Base-by-base conservation (phyloP, 805 yeast genomes). In the Cyberlindnera americana region DNA sequence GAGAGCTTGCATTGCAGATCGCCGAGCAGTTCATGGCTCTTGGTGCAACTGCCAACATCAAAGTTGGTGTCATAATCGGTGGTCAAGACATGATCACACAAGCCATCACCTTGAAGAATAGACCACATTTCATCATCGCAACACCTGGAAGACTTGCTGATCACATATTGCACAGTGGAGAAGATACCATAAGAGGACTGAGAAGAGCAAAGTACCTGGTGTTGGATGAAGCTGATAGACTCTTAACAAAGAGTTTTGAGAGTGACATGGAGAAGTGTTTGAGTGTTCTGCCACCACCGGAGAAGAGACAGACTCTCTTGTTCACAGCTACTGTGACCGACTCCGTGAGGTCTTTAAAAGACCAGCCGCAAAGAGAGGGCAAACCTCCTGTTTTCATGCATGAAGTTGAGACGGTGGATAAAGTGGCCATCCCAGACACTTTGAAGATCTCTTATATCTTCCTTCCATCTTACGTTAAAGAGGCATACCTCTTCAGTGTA, bases 281-380 rank as follows among this genome's bases (percentile, higher is more conserved):
- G 53, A 67, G 70, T 6, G 75, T 79, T 0, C 62, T 93, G 27
- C 96, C 99, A 0, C 65, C 75, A 1, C 68, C 95, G 2, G 71
- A 70, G 3, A 69, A 75, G 40, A 75, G 99, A 53, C 98, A 91
- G 61, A 93, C 97, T 0, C 66, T 91, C 29, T 64, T 93, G 27
- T 93, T 93, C 64, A 93, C 99, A 0, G 99, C 99, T 10, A 93
- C 99, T 1, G 85, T 93, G 14, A 91, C 98, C 0, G 96, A 89
- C 54, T 82, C 95, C 1, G 97, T 93, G 3, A 69, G 95, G 47
- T 73, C 87, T 0, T 68, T 93, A 42, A 83, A 83, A 47, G 83
- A 84, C 39, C 74, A 72, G 41, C 78, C 80, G 13, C 65, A 64
- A 9, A 73, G 78, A 10, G 70, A 70, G 14, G 77, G 80, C 4